Evolutionary conservation across 805 yeast species (phyloP).

Genomic region (Candida ovalis): DNA sequence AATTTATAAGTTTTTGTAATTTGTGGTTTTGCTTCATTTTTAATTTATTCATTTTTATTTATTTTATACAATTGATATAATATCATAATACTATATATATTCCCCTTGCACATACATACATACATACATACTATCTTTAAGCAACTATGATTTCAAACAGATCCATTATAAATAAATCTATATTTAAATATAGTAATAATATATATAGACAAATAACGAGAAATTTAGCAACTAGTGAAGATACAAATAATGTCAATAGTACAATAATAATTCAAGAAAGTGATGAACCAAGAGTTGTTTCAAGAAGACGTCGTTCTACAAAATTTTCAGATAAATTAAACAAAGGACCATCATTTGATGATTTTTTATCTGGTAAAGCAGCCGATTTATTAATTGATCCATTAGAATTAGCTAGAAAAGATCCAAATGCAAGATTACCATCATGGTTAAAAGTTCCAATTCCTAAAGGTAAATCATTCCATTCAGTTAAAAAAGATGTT

Average conservation of each 20-base stretch:
- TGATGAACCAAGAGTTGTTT: slow-evolving; percentile 3
- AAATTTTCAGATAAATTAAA: slow-evolving; percentile 66
- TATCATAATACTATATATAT: too few species aligned
- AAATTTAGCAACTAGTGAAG: not conserved
- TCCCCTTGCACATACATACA: not conserved
- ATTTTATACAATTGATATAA: too few species aligned
- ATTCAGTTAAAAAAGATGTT: slow-evolving; percentile 78
- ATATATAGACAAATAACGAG: not conserved
- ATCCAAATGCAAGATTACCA: slow-evolving; percentile 73
- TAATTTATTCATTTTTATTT: too few species aligned
- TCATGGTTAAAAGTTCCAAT: slow-evolving; percentile 93
- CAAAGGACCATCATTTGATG: slow-evolving; percentile 91
- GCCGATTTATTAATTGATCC: slow-evolving; percentile 68
- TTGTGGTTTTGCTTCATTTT: too few species aligned
- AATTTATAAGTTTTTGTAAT: not conserved
- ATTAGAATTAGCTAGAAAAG: slow-evolving; percentile 65
- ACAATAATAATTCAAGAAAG: slow-evolving; percentile 1
- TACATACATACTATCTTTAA: not conserved
- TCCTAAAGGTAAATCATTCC: slow-evolving; percentile 89
- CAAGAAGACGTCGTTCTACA: slow-evolving; percentile 49
- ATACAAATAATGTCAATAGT: not conserved
- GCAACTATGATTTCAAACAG: slow-evolving; percentile 1
- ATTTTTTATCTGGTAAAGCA: slow-evolving; percentile 81
- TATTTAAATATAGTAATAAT: not conserved
- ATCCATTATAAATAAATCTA: not conserved